Evolutionary conservation across 1,284 basidiomycete species (phyloP).

Genomic region (Trichosporon faecale): DNA sequence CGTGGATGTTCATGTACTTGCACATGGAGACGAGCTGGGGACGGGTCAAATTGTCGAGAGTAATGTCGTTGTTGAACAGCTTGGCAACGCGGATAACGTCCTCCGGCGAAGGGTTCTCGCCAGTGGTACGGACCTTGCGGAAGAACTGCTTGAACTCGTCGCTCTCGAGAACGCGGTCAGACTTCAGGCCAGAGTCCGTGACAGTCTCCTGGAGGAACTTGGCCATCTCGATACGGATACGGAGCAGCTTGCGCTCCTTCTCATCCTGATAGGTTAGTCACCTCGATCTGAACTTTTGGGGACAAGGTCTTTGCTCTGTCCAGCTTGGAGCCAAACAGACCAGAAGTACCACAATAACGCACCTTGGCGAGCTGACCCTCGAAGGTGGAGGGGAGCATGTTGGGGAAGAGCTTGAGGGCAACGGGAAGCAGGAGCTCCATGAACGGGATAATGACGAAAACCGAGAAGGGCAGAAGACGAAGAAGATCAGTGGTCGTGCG

Average conservation of each 20-base stretch:
- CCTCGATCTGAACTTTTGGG: not conserved
- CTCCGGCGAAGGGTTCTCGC: conserved; percentile 80
- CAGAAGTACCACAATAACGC: conserved; percentile 38
- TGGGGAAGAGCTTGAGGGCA: conserved; percentile 94
- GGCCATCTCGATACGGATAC: conserved; percentile 96
- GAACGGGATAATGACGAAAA: conserved; percentile 94
- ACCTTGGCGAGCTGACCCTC: conserved; percentile 93
- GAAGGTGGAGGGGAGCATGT: conserved; percentile 97
- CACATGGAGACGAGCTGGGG: conserved; percentile 97
- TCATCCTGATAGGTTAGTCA: conserved; percentile 65
- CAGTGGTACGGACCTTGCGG: conserved; percentile 94
- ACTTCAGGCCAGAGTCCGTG: conserved; percentile 86
- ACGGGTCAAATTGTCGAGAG: conserved; percentile 93
- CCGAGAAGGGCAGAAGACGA: conserved; percentile 88
- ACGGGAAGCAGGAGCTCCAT: conserved; percentile 98
- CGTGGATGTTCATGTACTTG: conserved; percentile 95
- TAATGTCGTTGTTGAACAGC: conserved; percentile 95
- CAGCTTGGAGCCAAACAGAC: not conserved
- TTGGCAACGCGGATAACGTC: conserved; percentile 94
- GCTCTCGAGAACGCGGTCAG: conserved; percentile 84
- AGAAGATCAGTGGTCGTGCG: conserved; percentile 91
- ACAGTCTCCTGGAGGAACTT: conserved; percentile 99
- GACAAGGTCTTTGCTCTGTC: not conserved
- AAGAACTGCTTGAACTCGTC: conserved; percentile 99
- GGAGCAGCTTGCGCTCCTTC: conserved; percentile 91